phyloP scores from a whole-genome alignment of 805 yeast species.

The Metschnikowia colocasiae region DNA sequence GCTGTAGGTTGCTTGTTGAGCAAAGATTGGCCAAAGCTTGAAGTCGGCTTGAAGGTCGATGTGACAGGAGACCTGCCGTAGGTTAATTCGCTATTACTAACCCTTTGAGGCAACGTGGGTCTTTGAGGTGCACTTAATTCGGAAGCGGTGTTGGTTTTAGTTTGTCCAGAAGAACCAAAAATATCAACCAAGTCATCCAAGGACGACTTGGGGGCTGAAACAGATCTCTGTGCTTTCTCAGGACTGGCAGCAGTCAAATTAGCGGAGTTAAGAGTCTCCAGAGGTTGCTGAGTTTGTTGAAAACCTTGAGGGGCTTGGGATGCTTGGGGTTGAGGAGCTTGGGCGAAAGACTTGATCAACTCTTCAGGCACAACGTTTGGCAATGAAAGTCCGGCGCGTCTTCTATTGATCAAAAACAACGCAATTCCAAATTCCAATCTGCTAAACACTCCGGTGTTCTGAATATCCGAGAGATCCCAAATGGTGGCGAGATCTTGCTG shows the following conservation, averaged over 20 bases:
- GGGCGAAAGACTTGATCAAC: constrained; percentile 39
- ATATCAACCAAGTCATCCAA: constrained; percentile 63
- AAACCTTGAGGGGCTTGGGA: not conserved
- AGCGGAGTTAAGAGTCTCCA: not conserved
- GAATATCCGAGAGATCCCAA: constrained; percentile 93
- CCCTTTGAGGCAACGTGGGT: constrained; percentile 22
- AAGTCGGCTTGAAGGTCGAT: constrained; percentile 69
- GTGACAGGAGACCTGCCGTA: constrained; percentile 29
- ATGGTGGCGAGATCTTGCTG: constrained; percentile 83
- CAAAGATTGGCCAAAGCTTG: constrained; percentile 79
- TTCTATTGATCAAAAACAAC: constrained; percentile 85
- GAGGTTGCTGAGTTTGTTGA: constrained; percentile 5
- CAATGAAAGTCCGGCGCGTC: constrained; percentile 68
- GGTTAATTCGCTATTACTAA: constrained; percentile 35
- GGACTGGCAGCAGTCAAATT: constrained; percentile 5
- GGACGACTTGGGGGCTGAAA: constrained; percentile 43
- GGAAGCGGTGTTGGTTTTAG: constrained; percentile 11
- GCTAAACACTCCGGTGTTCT: constrained; percentile 78
- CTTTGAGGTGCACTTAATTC: constrained; percentile 9
- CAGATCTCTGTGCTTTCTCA: not conserved
- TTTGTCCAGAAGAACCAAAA: constrained; percentile 28
- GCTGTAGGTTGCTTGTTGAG: constrained; percentile 23
- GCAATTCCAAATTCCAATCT: constrained; percentile 88
- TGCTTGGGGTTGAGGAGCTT: constrained; percentile 15
- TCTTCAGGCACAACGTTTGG: constrained; percentile 76